These are phyloP conservation scores for Flaveria bidentis DNA, from an alignment of 129 eudicot genomes.

Conservation along the genomic window DNA sequence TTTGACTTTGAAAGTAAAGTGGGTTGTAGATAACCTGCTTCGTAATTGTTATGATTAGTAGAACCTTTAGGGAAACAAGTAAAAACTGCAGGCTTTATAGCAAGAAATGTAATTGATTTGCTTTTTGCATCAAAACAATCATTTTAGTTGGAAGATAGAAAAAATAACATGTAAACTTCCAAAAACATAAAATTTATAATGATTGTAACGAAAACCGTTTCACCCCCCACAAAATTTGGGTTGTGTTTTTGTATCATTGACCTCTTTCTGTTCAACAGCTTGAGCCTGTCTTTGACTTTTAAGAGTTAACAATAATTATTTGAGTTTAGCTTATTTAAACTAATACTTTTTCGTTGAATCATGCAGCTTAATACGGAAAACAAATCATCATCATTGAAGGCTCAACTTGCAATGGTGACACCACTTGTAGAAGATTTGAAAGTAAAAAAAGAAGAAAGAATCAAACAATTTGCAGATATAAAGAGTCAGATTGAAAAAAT, in stretches of 20 bases:
- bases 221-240: neutral
- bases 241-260: neutral
- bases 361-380: slow-evolving; percentile 56
- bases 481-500: slow-evolving; percentile 72
- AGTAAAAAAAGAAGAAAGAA: slow-evolving; percentile 62
- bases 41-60: neutral
- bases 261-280: neutral
- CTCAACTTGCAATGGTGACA: slow-evolving; percentile 66
- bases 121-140: slow-evolving; percentile 5
- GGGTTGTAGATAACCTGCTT: slow-evolving; percentile 12
- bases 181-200: neutral
- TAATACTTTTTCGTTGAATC: slow-evolving; percentile 15
- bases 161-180: neutral
- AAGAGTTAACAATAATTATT: neutral
- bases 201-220: neutral
- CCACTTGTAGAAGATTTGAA: slow-evolving; percentile 72
- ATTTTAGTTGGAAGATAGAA: slow-evolving; percentile 6
- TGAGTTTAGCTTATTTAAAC: neutral
- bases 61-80: slow-evolving; percentile 6
- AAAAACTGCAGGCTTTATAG: slow-evolving; percentile 8
- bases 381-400: slow-evolving; percentile 64
- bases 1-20: slow-evolving; percentile 26
- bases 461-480: slow-evolving; percentile 70
- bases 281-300: slow-evolving; percentile 24
- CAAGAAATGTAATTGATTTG: slow-evolving; percentile 12